Percentiles rank a stretch among this genome's conserved stretches.
phyloP scores from a whole-genome alignment of 441 rosid species.

The Eutrema salsugineum region DNA sequence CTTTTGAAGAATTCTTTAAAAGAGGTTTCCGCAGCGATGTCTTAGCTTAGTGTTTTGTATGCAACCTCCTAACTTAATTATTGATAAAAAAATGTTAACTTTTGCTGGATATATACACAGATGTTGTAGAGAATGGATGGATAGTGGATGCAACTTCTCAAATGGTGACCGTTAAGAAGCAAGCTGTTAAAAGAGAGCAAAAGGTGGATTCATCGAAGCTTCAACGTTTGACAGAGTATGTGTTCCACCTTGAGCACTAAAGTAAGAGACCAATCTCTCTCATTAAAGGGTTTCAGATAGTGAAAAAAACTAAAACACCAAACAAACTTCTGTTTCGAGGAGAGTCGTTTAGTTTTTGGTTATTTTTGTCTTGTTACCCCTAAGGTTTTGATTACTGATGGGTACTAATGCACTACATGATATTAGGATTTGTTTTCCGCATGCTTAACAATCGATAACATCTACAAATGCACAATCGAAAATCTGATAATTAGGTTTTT shows the following conservation, averaged over 20 bases:
- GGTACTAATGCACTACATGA: not conserved
- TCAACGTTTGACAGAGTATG: slow-evolving; percentile 81
- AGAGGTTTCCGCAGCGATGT: not conserved
- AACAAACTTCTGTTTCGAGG: not conserved
- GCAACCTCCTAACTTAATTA: not conserved
- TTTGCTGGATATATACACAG: slow-evolving; percentile 36
- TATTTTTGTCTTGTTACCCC: not conserved
- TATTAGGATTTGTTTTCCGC: not conserved
- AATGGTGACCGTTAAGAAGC: slow-evolving; percentile 80
- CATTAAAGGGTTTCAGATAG: not conserved
- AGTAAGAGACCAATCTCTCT: not conserved
- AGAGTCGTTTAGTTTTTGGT: not conserved
- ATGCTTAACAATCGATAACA: too few relatives aligned
- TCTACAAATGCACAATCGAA: not conserved
- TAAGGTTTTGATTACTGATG: not conserved
- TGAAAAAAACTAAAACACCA: not conserved
- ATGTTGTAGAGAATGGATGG: slow-evolving; percentile 73
- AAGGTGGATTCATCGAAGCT: slow-evolving; percentile 73
- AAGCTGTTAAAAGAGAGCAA: slow-evolving; percentile 54
- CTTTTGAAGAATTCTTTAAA: not conserved
- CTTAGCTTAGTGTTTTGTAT: not conserved
- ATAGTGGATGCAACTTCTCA: slow-evolving; percentile 50
- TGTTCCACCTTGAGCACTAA: slow-evolving; percentile 88
- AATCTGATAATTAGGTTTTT: not conserved
- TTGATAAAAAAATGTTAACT: not conserved